These are phyloP conservation scores for Citrus hindsii DNA, from an alignment of 345 rosid genomes.

Conservation along the genomic window DNA sequence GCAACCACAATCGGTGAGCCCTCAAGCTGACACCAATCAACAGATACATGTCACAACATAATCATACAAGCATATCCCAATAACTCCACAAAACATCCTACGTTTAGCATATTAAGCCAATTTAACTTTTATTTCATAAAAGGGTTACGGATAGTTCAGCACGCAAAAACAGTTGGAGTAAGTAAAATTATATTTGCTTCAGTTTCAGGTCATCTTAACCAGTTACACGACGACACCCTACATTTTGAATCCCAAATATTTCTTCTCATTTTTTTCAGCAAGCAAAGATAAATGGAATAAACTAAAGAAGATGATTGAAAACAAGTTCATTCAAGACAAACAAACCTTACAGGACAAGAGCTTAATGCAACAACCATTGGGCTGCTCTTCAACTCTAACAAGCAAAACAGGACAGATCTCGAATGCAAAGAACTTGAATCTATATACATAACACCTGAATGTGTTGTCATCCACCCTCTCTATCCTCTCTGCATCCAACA, in stretches of 20 bases:
- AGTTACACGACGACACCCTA: neutral
- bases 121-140: neutral
- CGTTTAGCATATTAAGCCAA: neutral
- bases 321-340: neutral
- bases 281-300: neutral
- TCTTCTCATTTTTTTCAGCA: neutral
- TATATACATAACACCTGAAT: conserved; percentile 81
- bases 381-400: conserved; percentile 83
- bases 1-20: conserved; percentile 88
- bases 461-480: conserved; percentile 88
- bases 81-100: neutral
- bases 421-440: conserved; percentile 77
- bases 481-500: conserved; percentile 95
- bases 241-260: neutral
- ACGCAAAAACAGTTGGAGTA: neutral
- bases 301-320: neutral
- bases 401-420: conserved; percentile 95
- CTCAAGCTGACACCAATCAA: conserved; percentile 63
- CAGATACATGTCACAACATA: conserved; percentile 10
- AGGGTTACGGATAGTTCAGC: neutral
- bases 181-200: neutral
- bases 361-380: conserved; percentile 86
- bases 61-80: neutral
- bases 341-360: conserved; percentile 88
- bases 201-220: neutral